Conservation (phyloP, 176 grass and related monocot species). For the Puccinellia tenuiflora region DNA sequence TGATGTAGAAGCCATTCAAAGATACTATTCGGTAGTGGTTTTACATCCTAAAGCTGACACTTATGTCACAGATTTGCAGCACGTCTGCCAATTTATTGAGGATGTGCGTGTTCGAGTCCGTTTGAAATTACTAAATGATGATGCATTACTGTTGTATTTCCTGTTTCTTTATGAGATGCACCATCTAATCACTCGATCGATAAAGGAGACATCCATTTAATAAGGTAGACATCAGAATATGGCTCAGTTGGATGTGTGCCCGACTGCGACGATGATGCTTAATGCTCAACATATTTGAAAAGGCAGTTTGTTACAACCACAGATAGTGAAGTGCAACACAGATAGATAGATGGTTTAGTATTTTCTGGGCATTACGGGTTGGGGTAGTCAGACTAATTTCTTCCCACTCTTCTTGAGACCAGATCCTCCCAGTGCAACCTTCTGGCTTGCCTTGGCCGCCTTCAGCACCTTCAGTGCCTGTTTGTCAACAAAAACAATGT, state of each 20-base stretch:
- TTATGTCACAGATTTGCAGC: no score
- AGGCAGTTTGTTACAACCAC: conserved; percentile 23
- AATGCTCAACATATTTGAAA: background rate
- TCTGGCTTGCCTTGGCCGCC: conserved; percentile 69
- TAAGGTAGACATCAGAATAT: no score
- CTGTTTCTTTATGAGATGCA: no score
- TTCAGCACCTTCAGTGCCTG: conserved; percentile 88
- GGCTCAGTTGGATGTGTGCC: background rate
- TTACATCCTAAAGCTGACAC: no score
- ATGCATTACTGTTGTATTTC: no score
- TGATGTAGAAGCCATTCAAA: no score
- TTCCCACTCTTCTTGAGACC: conserved; percentile 98
- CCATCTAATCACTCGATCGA: no score
- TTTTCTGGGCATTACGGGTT: background rate
- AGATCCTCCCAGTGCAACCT: conserved; percentile 74
- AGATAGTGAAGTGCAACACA: conserved; percentile 7
- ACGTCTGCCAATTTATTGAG: no score
- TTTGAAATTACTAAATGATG: no score
- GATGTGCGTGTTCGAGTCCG: no score
- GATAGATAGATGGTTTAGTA: conserved; percentile 11
- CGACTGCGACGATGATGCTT: background rate
- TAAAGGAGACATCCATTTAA: no score
- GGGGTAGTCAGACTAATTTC: conserved; percentile 48
- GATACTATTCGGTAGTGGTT: no score
- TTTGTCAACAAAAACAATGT: background rate